Conservation (phyloP, 306 rosid genomes). For the Nissolia schottii region DNA sequence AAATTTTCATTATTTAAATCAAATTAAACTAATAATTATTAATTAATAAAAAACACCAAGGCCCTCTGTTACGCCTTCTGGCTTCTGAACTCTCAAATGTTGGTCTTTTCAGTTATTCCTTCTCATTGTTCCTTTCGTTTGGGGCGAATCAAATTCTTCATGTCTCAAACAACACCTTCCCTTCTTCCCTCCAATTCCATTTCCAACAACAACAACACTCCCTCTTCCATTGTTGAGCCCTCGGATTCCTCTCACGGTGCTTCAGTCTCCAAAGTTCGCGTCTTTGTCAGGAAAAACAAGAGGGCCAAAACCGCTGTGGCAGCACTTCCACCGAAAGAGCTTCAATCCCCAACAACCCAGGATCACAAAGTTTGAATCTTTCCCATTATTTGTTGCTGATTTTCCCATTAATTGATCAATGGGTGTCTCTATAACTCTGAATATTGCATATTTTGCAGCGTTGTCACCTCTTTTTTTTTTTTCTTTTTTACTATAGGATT, state of each 20-base stretch:
- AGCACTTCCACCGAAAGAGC: constrained; percentile 21
- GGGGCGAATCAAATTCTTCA: constrained; percentile 7
- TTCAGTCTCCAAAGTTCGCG: constrained; percentile 52
- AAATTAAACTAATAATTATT: too few relatives aligned
- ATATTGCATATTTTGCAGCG: neutral
- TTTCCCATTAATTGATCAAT: neutral
- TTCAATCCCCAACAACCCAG: constrained; percentile 23
- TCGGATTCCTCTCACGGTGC: constrained; percentile 28
- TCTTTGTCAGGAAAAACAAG: constrained; percentile 52
- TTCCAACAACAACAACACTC: neutral
- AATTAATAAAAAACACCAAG: neutral
- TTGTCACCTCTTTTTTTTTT: neutral
- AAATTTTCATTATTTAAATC: too few relatives aligned
- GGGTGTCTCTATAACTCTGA: neutral
- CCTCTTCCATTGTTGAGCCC: neutral
- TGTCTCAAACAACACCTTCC: constrained; percentile 27
- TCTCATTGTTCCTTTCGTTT: neutral
- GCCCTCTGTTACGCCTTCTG: neutral
- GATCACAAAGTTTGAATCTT: constrained; percentile 36
- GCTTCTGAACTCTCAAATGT: constrained; percentile 18
- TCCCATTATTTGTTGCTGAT: neutral
- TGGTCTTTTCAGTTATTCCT: neutral
- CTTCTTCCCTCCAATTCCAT: constrained; percentile 13
- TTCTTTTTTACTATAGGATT: neutral
- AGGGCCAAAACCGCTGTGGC: constrained; percentile 41